Percentiles rank a stretch among this genome's conserved stretches.
Evolutionary conservation across 2,329 filamentous ascomycete genomes (phyloP).

Genomic region (Magnaporthiopsis rhizophila): DNA sequence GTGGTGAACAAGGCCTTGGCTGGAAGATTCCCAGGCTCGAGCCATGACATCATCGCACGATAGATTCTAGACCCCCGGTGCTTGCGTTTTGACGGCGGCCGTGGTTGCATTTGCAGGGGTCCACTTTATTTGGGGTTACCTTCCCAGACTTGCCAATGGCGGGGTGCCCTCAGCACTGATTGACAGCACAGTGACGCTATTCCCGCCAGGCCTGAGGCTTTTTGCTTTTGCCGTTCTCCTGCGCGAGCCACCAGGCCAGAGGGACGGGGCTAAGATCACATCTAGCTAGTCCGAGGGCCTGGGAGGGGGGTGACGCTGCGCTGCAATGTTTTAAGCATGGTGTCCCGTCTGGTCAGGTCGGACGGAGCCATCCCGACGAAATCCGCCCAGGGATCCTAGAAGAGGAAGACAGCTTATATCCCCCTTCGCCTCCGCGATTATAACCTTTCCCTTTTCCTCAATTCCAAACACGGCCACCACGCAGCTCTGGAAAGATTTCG

Average conservation of each 20-base stretch:
- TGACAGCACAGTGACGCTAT: slow-evolving; percentile 7
- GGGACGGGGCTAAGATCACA: too few species aligned
- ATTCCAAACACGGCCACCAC: not conserved
- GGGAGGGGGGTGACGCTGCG: not conserved
- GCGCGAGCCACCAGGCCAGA: too few species aligned
- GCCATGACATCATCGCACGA: slow-evolving; percentile 2
- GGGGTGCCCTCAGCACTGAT: not conserved
- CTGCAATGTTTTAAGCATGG: not conserved
- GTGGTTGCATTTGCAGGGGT: not conserved
- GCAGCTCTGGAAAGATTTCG: not conserved
- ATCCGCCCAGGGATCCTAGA: too few species aligned
- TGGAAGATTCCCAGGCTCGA: too few species aligned
- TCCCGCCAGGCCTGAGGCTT: not conserved
- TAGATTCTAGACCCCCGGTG: not conserved
- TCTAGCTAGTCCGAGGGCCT: too few species aligned
- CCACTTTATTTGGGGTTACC: not conserved
- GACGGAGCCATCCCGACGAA: not conserved
- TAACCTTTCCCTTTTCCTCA: not conserved
- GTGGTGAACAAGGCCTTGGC: too few species aligned
- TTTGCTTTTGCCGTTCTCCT: not conserved
- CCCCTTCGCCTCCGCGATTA: not conserved
- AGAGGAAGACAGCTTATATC: not conserved
- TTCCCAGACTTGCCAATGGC: not conserved
- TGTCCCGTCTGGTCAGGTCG: not conserved
- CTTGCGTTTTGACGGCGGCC: not conserved